Percentiles rank a stretch among this genome's conserved stretches.
These are phyloP conservation scores for Raphidocelis subcapitata DNA, from an alignment of 139 green algal genomes.

Conservation along the genomic window DNA sequence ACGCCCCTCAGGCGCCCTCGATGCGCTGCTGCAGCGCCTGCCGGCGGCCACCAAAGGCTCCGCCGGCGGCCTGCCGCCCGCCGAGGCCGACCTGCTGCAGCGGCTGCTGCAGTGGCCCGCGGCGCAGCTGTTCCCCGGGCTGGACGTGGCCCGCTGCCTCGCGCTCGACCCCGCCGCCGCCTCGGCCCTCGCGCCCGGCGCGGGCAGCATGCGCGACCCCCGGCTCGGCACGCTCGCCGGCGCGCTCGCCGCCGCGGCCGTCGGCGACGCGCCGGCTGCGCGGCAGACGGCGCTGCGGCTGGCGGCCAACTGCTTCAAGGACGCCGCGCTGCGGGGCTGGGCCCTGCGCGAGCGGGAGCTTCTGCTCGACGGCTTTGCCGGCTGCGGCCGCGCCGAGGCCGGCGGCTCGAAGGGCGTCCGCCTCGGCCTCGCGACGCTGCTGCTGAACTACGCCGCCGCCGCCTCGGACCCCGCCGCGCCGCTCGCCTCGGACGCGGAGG, in stretches of 20 bases:
- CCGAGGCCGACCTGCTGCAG: constrained; percentile 26
- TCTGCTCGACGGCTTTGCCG: constrained; percentile 50
- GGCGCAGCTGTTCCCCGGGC: constrained; percentile 63
- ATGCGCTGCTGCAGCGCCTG: constrained; percentile 47
- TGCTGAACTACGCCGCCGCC: constrained; percentile 60
- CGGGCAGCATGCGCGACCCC: constrained; percentile 10
- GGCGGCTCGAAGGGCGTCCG: constrained; percentile 55
- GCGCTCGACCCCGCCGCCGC: constrained; percentile 45
- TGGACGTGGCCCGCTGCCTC: constrained; percentile 71
- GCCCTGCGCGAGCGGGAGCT: constrained; percentile 11
- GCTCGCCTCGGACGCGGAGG: constrained; percentile 1
- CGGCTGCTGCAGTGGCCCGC: constrained; percentile 70
- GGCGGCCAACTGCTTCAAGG: constrained; percentile 58
- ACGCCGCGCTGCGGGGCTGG: constrained; percentile 36
- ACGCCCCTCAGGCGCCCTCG: constrained; percentile 29
- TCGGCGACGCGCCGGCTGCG: constrained; percentile 37
- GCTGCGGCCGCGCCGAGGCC: not conserved
- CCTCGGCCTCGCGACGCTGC: constrained; percentile 57
- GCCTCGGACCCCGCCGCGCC: not conserved
- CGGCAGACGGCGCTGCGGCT: constrained; percentile 65
- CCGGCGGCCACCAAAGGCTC: constrained; percentile 4
- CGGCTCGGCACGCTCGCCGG: constrained; percentile 30
- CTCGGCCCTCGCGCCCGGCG: constrained; percentile 23
- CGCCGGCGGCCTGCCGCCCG: not conserved
- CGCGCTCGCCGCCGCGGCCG: constrained; percentile 36